Percentiles rank a stretch among this genome's conserved stretches.
Evolutionary conservation across 257 asterid genomes (phyloP).

Genomic region (Verbascum thapsus): DNA sequence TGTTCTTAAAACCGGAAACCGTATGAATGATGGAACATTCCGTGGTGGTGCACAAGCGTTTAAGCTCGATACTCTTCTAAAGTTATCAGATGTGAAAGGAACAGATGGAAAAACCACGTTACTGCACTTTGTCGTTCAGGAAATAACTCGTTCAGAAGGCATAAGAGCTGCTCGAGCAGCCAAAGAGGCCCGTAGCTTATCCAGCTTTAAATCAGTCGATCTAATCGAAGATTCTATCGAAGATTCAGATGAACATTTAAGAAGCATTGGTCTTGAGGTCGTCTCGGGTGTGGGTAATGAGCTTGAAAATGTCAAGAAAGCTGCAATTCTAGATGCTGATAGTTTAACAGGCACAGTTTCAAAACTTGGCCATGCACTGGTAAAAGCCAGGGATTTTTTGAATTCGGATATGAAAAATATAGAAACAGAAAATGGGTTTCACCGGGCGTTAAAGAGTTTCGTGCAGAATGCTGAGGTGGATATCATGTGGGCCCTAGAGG

Average conservation of each 20-base stretch:
- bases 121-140: slow-evolving; percentile 86
- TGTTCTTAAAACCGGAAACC: slow-evolving; percentile 94
- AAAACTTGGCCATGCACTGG: slow-evolving; percentile 54
- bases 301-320: slow-evolving; percentile 75
- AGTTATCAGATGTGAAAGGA: slow-evolving; percentile 85
- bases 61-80: slow-evolving; percentile 87
- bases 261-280: slow-evolving; percentile 66
- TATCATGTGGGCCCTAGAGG: slow-evolving; percentile 60
- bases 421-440: slow-evolving; percentile 61
- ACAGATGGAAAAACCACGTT: slow-evolving; percentile 88
- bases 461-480: slow-evolving; percentile 74
- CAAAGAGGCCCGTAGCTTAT: slow-evolving; percentile 41
- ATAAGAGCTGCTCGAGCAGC: slow-evolving; percentile 66
- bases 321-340: slow-evolving; percentile 69
- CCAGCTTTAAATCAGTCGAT: slow-evolving; percentile 50
- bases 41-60: slow-evolving; percentile 97
- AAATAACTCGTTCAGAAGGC: slow-evolving; percentile 90
- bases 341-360: slow-evolving; percentile 57
- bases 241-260: slow-evolving; percentile 55
- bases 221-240: slow-evolving; percentile 37
- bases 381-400: slow-evolving; percentile 55
- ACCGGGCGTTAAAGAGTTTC: slow-evolving; percentile 51
- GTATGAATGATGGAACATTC: slow-evolving; percentile 92
- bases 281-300: slow-evolving; percentile 69
- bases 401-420: slow-evolving; percentile 58